Percentiles rank a stretch among this genome's conserved stretches.
These are phyloP conservation scores for Diospyros kaki DNA, from an alignment of 148 eudicot species.

Conservation along the genomic window DNA sequence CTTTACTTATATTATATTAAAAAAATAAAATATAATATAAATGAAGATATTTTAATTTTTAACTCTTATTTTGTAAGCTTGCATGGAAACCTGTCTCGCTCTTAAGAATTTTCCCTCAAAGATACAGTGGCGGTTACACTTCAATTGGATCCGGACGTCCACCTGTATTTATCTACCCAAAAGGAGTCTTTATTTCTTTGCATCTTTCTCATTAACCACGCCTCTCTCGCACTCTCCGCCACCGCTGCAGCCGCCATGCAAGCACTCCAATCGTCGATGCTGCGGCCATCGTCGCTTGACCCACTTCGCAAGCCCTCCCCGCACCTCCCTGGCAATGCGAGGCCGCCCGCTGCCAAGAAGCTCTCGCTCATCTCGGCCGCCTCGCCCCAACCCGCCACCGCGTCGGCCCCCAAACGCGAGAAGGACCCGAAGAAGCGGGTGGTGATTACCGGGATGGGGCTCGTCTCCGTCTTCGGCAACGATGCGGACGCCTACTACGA, in stretches of 20 bases:
- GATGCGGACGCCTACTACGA: constrained; percentile 74
- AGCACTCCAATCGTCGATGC: constrained; percentile 42
- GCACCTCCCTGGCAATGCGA: constrained; percentile 14
- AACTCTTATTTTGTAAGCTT: too few relatives aligned
- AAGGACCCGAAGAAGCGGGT: constrained; percentile 92
- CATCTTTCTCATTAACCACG: constrained; percentile 7
- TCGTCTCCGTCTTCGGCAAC: constrained; percentile 89
- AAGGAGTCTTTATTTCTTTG: neutral
- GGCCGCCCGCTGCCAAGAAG: constrained; percentile 18
- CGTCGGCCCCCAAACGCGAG: constrained; percentile 62
- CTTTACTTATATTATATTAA: too few relatives aligned
- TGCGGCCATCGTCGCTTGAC: constrained; percentile 49
- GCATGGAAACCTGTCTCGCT: too few relatives aligned
- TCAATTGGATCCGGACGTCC: too few relatives aligned
- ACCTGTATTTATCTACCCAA: too few relatives aligned
- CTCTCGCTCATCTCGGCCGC: constrained; percentile 38
- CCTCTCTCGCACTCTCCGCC: constrained; percentile 3
- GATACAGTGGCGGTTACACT: too few relatives aligned
- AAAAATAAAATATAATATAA: too few relatives aligned
- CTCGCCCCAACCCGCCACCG: constrained; percentile 20
- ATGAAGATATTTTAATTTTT: too few relatives aligned
- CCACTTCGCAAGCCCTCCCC: constrained; percentile 32
- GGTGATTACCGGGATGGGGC: constrained; percentile 86
- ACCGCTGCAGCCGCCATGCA: constrained; percentile 36
- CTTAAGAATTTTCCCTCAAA: too few relatives aligned